Conservation (phyloP, 1,284 basidiomycete species). For the Tilletia horrida region DNA sequence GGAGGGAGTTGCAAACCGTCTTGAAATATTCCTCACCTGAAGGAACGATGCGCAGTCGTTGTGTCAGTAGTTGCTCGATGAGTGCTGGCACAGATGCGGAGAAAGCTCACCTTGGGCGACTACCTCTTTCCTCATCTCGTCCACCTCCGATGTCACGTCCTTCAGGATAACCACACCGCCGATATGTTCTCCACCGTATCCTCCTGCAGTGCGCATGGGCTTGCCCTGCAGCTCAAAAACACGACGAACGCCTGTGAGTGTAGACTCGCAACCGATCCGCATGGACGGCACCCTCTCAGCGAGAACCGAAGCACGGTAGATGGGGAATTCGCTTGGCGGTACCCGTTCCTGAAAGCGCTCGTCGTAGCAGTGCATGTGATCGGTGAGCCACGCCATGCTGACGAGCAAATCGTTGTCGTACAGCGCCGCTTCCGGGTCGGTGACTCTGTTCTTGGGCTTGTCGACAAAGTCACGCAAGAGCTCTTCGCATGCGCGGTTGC, state of each 20-base stretch:
- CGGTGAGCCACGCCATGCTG: conserved; percentile 43
- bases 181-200: conserved; percentile 42
- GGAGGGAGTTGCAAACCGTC: conserved; percentile 46
- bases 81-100: too few relatives aligned
- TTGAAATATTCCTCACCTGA: conserved; percentile 41
- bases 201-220: conserved; percentile 40
- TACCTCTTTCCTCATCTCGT: conserved; percentile 27
- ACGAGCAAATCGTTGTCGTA: conserved; percentile 22
- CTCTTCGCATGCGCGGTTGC: conserved; percentile 46
- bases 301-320: conserved; percentile 42
- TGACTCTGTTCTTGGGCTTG: conserved; percentile 17
- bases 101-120: conserved; percentile 39
- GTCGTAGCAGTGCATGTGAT: conserved; percentile 43
- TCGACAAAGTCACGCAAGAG: conserved; percentile 35
- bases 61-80: too few relatives aligned
- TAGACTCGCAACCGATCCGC: conserved; percentile 33
- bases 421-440: conserved; percentile 14
- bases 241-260: conserved; percentile 30
- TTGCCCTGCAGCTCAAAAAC: conserved; percentile 40
- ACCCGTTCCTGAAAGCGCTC: conserved; percentile 32
- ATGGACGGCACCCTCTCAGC: conserved; percentile 36
- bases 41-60: too few relatives aligned
- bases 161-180: conserved; percentile 41
- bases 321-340: conserved; percentile 31
- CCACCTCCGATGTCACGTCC: conserved; percentile 37